Percentiles rank a stretch among this genome's conserved stretches.
Conservation (phyloP, 257 asterid species). For the Scutellaria galericulata region DNA sequence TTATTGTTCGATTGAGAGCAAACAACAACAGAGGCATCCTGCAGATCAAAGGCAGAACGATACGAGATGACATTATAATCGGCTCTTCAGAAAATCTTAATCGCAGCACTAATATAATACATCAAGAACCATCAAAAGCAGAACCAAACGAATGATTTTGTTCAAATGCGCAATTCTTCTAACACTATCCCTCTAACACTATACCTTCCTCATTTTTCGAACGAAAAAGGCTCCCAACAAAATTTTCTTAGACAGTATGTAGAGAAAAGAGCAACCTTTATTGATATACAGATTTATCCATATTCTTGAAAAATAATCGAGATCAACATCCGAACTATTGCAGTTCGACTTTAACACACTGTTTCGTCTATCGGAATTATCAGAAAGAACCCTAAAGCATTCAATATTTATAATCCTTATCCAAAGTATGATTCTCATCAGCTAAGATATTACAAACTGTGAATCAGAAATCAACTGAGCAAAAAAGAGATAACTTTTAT, state of each 20-base stretch:
- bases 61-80: not conserved
- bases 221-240: no score
- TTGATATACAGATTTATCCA: no score
- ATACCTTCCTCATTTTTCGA: not conserved
- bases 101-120: not conserved
- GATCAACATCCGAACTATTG: no score
- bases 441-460: not conserved
- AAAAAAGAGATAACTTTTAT: not conserved
- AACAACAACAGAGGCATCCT: slow-evolving; percentile 48
- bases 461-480: slow-evolving; percentile 9
- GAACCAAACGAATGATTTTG: no score
- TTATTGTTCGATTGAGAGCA: slow-evolving; percentile 43
- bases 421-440: not conserved
- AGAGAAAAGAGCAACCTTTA: no score
- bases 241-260: no score
- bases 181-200: not conserved
- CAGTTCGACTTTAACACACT: no score
- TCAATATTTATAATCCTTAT: not conserved
- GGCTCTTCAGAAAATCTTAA: not conserved
- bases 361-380: not conserved
- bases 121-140: no score
- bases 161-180: not conserved
- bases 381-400: slow-evolving; percentile 6
- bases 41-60: slow-evolving; percentile 23
- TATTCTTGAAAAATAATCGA: no score